Conservation (phyloP, 2,329 filamentous ascomycete species). For the Neurospora crassa region DNA sequence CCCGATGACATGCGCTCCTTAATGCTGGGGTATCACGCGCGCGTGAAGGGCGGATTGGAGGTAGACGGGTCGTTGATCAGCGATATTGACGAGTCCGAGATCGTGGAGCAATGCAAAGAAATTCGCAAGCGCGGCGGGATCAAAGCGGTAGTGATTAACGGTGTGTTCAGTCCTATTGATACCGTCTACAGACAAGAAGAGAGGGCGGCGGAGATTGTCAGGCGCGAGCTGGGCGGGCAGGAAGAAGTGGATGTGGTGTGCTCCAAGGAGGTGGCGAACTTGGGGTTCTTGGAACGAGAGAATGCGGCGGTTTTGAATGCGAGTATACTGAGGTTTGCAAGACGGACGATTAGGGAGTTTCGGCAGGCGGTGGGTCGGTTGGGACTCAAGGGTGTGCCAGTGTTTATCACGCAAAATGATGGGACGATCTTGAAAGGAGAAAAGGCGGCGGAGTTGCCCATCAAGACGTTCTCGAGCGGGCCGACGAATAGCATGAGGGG, state of each 20-base stretch:
- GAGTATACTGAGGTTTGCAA: constrained; percentile 48
- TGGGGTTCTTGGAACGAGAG: constrained; percentile 51
- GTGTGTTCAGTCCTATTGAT: constrained; percentile 45
- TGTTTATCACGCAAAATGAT: constrained; percentile 56
- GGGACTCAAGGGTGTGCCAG: constrained; percentile 36
- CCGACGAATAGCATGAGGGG: constrained; percentile 56
- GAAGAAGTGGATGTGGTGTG: constrained; percentile 32
- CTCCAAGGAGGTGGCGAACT: constrained; percentile 42
- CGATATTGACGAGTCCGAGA: constrained; percentile 32
- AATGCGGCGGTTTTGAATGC: constrained; percentile 58
- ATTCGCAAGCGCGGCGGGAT: constrained; percentile 33
- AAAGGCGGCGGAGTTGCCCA: constrained; percentile 45
- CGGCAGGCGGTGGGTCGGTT: constrained; percentile 40
- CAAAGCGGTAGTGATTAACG: constrained; percentile 36
- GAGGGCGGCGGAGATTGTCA: constrained; percentile 32
- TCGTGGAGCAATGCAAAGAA: constrained; percentile 28
- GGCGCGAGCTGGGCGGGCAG: constrained; percentile 22
- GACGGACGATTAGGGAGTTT: constrained; percentile 47
- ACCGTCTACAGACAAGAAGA: constrained; percentile 39
- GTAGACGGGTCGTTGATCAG: constrained; percentile 39
- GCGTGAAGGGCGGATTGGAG: constrained; percentile 41
- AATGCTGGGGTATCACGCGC: constrained; percentile 34
- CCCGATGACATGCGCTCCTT: constrained; percentile 37
- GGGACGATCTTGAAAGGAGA: constrained; percentile 48
- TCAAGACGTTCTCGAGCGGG: constrained; percentile 52